These are phyloP conservation scores for Didymella segeticola DNA, from an alignment of 2,329 filamentous ascomycete species.

Conservation along the genomic window DNA sequence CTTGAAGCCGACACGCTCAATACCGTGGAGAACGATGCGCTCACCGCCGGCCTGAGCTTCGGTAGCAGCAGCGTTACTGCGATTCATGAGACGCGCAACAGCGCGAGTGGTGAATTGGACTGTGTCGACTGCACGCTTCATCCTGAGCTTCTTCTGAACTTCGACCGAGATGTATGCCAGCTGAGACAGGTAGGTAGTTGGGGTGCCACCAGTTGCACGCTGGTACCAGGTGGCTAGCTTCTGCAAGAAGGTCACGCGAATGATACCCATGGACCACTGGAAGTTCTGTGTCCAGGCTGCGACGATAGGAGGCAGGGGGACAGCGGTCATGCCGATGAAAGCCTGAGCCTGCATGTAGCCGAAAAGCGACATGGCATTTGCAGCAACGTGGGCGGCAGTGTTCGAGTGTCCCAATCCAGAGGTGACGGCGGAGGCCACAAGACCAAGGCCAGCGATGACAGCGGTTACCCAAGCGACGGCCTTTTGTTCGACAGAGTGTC, in stretches of 20 bases:
- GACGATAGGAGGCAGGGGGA: conserved; percentile 85
- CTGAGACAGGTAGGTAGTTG: conserved; percentile 77
- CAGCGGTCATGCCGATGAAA: conserved; percentile 83
- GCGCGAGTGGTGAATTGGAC: conserved; percentile 24
- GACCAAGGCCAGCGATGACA: conserved; percentile 81
- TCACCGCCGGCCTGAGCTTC: conserved; percentile 41
- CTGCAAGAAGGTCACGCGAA: conserved; percentile 86
- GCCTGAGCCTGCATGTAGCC: conserved; percentile 94
- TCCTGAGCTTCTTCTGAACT: conserved; percentile 76
- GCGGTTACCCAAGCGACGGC: conserved; percentile 91
- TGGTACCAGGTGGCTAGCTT: conserved; percentile 94
- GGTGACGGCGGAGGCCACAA: conserved; percentile 84
- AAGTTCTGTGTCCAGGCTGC: conserved; percentile 96
- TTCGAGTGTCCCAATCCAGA: conserved; percentile 92
- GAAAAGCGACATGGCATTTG: conserved; percentile 92
- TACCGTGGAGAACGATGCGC: conserved; percentile 72
- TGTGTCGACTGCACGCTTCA: conserved; percentile 36
- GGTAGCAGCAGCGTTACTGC: conserved; percentile 56
- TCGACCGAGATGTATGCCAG: conserved; percentile 80
- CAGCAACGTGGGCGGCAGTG: conserved; percentile 90
- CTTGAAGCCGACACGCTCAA: conserved; percentile 87
- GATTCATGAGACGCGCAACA: conserved; percentile 43
- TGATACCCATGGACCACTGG: conserved; percentile 97
- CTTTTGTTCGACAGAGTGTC: conserved; percentile 87
- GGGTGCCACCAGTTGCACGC: conserved; percentile 85